phyloP scores from a whole-genome alignment of 352 stramenopile genomes.

The Globisporangium polare region DNA sequence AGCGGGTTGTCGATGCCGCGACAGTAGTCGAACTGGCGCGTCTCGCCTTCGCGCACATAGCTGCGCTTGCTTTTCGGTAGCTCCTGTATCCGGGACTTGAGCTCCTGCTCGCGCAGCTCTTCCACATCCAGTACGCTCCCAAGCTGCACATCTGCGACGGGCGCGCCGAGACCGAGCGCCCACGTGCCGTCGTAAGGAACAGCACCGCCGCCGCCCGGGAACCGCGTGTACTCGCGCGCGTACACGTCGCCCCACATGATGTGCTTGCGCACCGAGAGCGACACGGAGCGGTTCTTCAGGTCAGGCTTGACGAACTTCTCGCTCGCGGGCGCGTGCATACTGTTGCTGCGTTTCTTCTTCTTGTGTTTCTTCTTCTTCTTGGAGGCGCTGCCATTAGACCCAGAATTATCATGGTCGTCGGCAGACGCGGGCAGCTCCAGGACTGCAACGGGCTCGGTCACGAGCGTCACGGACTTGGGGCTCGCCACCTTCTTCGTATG shows the following conservation, averaged over 20 bases:
- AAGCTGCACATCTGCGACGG: conserved; percentile 59
- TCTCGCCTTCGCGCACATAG: conserved; percentile 60
- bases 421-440: conserved; percentile 26
- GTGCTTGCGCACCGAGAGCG: conserved; percentile 59
- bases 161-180: conserved; percentile 64
- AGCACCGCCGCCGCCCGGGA: conserved; percentile 66
- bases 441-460: conserved; percentile 40
- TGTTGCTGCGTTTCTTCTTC: conserved; percentile 70
- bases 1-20: conserved; percentile 70
- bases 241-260: conserved; percentile 73
- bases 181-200: conserved; percentile 83
- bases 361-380: conserved; percentile 77
- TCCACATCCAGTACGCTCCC: conserved; percentile 73
- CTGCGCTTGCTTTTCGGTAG: conserved; percentile 57
- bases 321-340: conserved; percentile 43
- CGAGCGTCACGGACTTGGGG: conserved; percentile 40
- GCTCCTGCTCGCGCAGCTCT: conserved; percentile 36
- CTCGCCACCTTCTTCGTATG: conserved; percentile 11
- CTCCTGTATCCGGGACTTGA: conserved; percentile 55
- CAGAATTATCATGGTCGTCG: conserved; percentile 1
- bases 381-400: conserved; percentile 18
- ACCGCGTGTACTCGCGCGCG: conserved; percentile 72
- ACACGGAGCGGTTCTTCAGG: conserved; percentile 58
- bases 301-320: conserved; percentile 17
- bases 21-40: conserved; percentile 79